Conservation (phyloP, 2,329 filamentous ascomycete species). For the Calonectria pseudoturangicola region DNA sequence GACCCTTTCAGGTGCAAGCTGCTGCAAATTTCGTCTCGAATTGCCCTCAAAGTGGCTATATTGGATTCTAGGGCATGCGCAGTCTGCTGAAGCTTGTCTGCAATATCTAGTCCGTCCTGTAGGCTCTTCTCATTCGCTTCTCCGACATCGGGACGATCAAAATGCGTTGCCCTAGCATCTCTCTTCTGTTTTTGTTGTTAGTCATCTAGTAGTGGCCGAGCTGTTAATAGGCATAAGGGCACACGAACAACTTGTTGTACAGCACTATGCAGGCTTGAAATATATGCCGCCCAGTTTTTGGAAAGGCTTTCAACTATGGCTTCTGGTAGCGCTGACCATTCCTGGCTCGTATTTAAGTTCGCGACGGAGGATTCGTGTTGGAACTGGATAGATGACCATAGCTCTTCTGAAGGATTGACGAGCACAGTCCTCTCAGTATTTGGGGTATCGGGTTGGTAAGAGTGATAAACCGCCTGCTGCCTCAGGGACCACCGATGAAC, state of each 20-base stretch:
- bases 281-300: neutral
- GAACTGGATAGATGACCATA: neutral
- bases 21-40: neutral
- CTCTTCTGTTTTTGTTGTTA: neutral
- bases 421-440: neutral
- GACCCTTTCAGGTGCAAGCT: neutral
- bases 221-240: neutral
- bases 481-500: neutral
- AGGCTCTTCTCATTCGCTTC: constrained; percentile 4
- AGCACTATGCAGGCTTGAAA: neutral
- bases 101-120: neutral
- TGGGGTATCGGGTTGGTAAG: neutral
- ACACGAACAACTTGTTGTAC: constrained; percentile 4
- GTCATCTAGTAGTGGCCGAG: neutral
- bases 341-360: neutral
- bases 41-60: neutral
- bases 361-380: too few species aligned
- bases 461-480: constrained; percentile 7
- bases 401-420: neutral
- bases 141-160: neutral
- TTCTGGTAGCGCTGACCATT: neutral
- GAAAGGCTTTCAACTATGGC: neutral
- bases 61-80: neutral
- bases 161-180: neutral
- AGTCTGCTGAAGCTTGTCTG: neutral